Evolutionary conservation across 768 basidiomycete genomes (phyloP), one percentile per base, ranked within the genome.

Genomic region (Porpolomopsis calyptriformis): DNA sequence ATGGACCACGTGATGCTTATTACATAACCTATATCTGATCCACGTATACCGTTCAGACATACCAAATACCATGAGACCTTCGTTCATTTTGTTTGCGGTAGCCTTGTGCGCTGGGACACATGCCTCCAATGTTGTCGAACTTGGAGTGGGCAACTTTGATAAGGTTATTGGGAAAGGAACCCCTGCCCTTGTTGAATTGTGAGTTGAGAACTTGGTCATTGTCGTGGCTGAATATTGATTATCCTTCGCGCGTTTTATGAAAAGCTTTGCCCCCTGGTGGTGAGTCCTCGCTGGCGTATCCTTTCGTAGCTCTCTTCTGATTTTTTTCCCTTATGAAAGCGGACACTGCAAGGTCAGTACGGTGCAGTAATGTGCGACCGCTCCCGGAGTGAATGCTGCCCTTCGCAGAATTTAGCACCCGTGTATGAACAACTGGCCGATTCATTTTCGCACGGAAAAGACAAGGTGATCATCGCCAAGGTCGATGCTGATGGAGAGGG

Each of bases 151-250:
- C 51, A 87, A 83, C 65, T 96, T 91, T 59, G 82, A 90, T 60
- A 53, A 66, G 23, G 60, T 80, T 46, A 66, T 94, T 56, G 91
- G 90, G 41, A 65, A 82, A 47, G 87, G 83, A 45, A 86, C 77
- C 57, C 83, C 87, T 46, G 88, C 82, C 55, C 72, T 92, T 26
- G 87, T 94, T 20, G 90, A 93, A 66, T 93, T 94, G 89, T 92
- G 56, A 63, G 90, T 74, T 20, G 14, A 31, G 7, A 31, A 31
- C 3, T 24, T 18, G 10, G 12, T 18, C 37, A 33, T 34, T 53
- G 31, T 20, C 49, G 12, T 11, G 19, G 12, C 22, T 11, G 22
- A 20, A 4, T 40, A 12, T 2, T 29, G 26, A 6, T 22, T 4
- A 7, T n/a, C 9, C 34, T 46, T 47, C 12, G 24, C 39, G 0